These are phyloP conservation scores for Triticum urartu DNA, from an alignment of 176 grass and related monocot species.

Conservation along the genomic window DNA sequence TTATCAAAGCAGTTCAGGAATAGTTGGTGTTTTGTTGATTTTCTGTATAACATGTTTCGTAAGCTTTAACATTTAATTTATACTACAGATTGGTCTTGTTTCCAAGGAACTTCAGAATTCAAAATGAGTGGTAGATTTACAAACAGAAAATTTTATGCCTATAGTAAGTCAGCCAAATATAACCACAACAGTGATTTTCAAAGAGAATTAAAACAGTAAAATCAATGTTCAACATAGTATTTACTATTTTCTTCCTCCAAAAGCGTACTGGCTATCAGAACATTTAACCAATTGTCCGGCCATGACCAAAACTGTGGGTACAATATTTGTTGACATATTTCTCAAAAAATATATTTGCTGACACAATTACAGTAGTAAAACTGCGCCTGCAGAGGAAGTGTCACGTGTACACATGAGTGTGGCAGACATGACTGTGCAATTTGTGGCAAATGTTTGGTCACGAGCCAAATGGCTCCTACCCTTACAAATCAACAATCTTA, in stretches of 20 bases:
- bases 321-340: neutral
- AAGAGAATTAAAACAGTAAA: neutral
- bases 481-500: neutral
- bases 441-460: neutral
- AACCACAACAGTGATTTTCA: neutral
- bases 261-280: neutral
- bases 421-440: neutral
- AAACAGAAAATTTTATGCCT: neutral
- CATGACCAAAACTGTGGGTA: slow-evolving; percentile 10
- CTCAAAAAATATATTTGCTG: too few species aligned
- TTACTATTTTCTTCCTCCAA: neutral
- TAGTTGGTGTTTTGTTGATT: neutral
- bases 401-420: neutral
- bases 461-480: neutral
- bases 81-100: neutral
- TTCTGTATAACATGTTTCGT: neutral
- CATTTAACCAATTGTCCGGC: neutral
- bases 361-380: neutral
- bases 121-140: neutral
- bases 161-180: neutral
- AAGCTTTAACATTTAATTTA: neutral
- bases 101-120: slow-evolving; percentile 8
- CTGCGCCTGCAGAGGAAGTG: neutral
- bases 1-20: neutral
- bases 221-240: neutral